Conservation (phyloP, 2,329 filamentous ascomycete species). For the Talaromyces funiculosus region DNA sequence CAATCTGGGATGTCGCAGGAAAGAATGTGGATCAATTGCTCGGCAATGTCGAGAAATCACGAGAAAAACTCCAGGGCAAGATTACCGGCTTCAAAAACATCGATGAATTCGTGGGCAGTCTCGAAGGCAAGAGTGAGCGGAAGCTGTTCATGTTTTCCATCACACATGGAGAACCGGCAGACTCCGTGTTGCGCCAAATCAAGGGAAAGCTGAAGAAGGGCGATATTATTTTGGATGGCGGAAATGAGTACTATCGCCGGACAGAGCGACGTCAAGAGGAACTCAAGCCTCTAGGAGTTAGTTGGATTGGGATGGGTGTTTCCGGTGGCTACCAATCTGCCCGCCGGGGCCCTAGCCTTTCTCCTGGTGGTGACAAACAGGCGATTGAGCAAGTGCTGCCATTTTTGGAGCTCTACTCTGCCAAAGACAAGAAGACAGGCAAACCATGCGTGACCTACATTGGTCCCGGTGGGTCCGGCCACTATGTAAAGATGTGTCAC, state of each 20-base stretch:
- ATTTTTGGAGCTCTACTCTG: constrained; percentile 55
- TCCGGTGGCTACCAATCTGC: constrained; percentile 66
- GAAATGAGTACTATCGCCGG: constrained; percentile 61
- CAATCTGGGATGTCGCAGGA: constrained; percentile 33
- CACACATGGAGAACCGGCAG: constrained; percentile 35
- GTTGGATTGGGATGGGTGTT: constrained; percentile 63
- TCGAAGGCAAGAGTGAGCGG: constrained; percentile 26
- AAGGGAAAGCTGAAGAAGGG: constrained; percentile 50
- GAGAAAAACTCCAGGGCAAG: constrained; percentile 23
- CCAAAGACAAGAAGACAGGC: constrained; percentile 54
- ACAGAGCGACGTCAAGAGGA: constrained; percentile 59
- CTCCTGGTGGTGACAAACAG: constrained; percentile 56
- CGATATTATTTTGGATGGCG: constrained; percentile 64
- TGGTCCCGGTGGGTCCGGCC: constrained; percentile 59
- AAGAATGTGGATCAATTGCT: constrained; percentile 31
- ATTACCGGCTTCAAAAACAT: constrained; percentile 32
- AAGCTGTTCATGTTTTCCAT: constrained; percentile 39
- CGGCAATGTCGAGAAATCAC: constrained; percentile 18
- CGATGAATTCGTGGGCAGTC: constrained; percentile 30
- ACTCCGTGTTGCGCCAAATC: constrained; percentile 34
- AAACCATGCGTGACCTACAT: constrained; percentile 56
- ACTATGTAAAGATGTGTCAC: constrained; percentile 72
- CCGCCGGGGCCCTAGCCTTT: constrained; percentile 61
- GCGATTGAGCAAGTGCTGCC: constrained; percentile 57
- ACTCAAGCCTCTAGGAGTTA: constrained; percentile 52